Evolutionary conservation across 352 stramenopile genomes (phyloP).

Genomic region (Globisporangium paroecandrum): DNA sequence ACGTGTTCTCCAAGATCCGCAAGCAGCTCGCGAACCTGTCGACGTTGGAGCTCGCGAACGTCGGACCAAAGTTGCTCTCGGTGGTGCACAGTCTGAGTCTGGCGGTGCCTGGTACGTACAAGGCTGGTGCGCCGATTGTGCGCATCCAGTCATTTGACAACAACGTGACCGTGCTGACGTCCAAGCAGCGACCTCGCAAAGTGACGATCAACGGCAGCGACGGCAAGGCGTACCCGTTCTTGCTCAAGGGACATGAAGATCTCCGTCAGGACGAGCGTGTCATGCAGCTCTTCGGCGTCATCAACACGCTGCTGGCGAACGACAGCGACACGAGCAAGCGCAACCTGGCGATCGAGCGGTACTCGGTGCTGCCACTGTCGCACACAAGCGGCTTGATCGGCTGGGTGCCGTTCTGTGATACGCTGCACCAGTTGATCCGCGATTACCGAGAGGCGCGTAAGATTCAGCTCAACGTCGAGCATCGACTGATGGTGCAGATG

Average conservation of each 20-base stretch:
- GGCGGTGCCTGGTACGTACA: constrained; percentile 94
- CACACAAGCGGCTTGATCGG: constrained; percentile 98
- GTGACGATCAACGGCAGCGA: constrained; percentile 98
- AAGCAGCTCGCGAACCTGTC: constrained; percentile 95
- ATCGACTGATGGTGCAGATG: constrained; percentile 96
- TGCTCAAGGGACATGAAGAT: constrained; percentile 99
- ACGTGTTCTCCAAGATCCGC: constrained; percentile 93
- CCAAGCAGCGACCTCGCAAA: constrained; percentile 98
- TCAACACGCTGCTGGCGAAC: constrained; percentile 99
- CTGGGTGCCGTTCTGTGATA: constrained; percentile 99
- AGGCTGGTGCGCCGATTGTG: constrained; percentile 79
- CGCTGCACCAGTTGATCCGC: constrained; percentile 98
- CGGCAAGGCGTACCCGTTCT: constrained; percentile 98
- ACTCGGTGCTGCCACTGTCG: constrained; percentile 97
- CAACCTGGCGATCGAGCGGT: constrained; percentile 98
- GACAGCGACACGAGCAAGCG: constrained; percentile 97
- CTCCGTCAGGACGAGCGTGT: constrained; percentile 99
- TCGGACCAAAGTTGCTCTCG: constrained; percentile 94
- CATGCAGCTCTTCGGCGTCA: constrained; percentile 99
- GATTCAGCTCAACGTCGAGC: constrained; percentile 96
- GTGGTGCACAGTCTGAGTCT: constrained; percentile 95
- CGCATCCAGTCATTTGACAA: constrained; percentile 92
- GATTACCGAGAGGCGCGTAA: constrained; percentile 93
- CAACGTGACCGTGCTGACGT: constrained; percentile 96
- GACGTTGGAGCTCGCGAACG: constrained; percentile 96